Evolutionary conservation across 2,329 filamentous ascomycete species (phyloP), one percentile per base, ranked within the genome.

Genomic region (Diaporthe sp.): DNA sequence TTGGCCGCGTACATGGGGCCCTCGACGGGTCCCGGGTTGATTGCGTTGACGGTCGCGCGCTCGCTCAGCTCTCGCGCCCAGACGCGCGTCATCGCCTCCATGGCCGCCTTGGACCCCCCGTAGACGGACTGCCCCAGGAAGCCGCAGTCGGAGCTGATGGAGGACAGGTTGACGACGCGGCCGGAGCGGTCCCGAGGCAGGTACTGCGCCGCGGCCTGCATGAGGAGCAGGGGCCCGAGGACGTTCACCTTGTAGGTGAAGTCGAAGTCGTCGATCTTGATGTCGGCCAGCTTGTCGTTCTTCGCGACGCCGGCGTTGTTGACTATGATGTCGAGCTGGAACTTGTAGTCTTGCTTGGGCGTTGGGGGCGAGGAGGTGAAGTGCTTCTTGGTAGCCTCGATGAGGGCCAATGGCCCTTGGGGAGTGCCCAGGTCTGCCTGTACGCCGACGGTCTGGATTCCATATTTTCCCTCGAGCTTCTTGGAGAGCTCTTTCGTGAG

Each of bases 281-380:
- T 89, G 38, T 93, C 89, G 68, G 90, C 88, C 33, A 94, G 84
- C 35, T 85, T 82, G 78, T 92, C 89, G 84, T 97, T 96, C 52
- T 89, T 85, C 42, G 90, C 86, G 9, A 92, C 85, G 71, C 94
- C 95, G 40, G 95, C 95, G 82, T 97, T 97, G 89, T 97, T 97
- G 86, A 97, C 86, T 71, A 97, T 86, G 76, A 97, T 94, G 84
- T 97, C 94, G 80, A 97, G 89, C 79, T 92, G 90, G 81, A 95
- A 90, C 9, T 68, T 76, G 72, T 86, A 85, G 75, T 84, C 81
- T 5, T 60, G 57, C 25, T 30, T 25, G 8, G 78, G 79, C 66
- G 79, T 74, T 13, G 77, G 76, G 25, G 73, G 84, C 38, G 88
- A 86, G 74, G 87, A 81, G 12, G 87, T 73, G 83, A 94, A 92